These are phyloP conservation scores for Candida sp. DNA, from an alignment of 1,139 yeast species.

Conservation along the genomic window DNA sequence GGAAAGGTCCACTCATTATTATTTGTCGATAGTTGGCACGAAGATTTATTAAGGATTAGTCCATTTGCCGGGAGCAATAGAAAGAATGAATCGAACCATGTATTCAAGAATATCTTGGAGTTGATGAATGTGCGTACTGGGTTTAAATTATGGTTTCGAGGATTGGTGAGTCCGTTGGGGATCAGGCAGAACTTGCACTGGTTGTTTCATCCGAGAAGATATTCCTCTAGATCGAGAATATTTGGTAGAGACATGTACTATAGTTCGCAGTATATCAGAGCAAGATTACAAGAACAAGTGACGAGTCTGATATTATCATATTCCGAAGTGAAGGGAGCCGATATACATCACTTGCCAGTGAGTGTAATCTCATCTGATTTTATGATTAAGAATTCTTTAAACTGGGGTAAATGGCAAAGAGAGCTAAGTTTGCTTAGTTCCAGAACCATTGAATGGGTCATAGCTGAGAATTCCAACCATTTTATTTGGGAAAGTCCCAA, in stretches of 20 bases:
- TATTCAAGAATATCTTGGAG: constrained; percentile 35
- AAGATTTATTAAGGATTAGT: constrained; percentile 52
- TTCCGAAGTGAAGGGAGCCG: constrained; percentile 59
- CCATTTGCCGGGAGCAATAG: constrained; percentile 39
- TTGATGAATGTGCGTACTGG: constrained; percentile 52
- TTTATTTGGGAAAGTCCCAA: constrained; percentile 58
- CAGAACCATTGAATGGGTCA: constrained; percentile 64
- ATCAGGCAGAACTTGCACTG: constrained; percentile 35
- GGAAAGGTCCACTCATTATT: constrained; percentile 58
- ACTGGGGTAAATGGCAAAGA: constrained; percentile 87
- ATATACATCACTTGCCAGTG: constrained; percentile 53
- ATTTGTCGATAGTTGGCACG: constrained; percentile 77
- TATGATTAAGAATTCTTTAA: constrained; percentile 58
- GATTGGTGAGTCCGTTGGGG: constrained; percentile 66
- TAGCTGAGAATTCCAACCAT: constrained; percentile 65
- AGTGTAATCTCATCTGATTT: constrained; percentile 70
- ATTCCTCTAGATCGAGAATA: constrained; percentile 58
- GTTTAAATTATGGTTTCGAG: constrained; percentile 61
- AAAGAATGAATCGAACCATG: constrained; percentile 30
- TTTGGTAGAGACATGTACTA: constrained; percentile 62
- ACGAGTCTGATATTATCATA: constrained; percentile 64
- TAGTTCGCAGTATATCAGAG: constrained; percentile 61
- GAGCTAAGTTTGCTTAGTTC: constrained; percentile 56
- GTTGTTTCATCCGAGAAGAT: constrained; percentile 41
- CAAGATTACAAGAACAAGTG: constrained; percentile 73